A percentile compares a stretch with the other conserved stretches of the same genome.
These are phyloP conservation scores for Suillus ampliporus DNA, from an alignment of 768 basidiomycete genomes.

Conservation along the genomic window DNA sequence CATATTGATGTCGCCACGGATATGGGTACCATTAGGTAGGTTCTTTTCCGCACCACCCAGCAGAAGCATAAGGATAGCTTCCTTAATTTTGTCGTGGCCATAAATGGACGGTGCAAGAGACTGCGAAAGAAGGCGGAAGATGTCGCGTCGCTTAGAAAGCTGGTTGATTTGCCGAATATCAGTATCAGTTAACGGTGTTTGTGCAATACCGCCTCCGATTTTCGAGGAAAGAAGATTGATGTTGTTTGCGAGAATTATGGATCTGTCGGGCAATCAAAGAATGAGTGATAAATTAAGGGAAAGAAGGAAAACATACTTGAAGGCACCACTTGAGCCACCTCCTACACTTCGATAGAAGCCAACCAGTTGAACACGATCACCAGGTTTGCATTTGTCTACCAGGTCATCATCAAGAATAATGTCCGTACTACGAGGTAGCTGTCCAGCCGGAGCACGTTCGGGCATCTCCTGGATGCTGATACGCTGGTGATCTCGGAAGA, in stretches of 20 bases:
- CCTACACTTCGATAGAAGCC: slow-evolving; percentile 95
- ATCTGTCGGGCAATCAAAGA: slow-evolving; percentile 53
- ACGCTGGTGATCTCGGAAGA: slow-evolving; percentile 95
- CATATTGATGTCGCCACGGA: slow-evolving; percentile 98
- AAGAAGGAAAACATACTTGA: slow-evolving; percentile 66
- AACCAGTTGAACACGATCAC: slow-evolving; percentile 95
- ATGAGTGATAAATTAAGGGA: slow-evolving; percentile 20
- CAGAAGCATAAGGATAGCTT: slow-evolving; percentile 88
- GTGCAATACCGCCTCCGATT: slow-evolving; percentile 93
- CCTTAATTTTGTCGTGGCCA: slow-evolving; percentile 95
- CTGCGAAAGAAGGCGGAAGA: slow-evolving; percentile 87
- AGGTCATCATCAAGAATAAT: slow-evolving; percentile 96
- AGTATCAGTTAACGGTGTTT: slow-evolving; percentile 87
- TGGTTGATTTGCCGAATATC: slow-evolving; percentile 98
- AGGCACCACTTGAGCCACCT: slow-evolving; percentile 88
- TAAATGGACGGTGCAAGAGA: slow-evolving; percentile 98
- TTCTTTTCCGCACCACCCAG: slow-evolving; percentile 99
- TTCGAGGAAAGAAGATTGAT: slow-evolving; percentile 94
- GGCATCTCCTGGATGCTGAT: slow-evolving; percentile 99
- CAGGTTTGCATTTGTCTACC: slow-evolving; percentile 97
- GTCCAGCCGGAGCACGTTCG: slow-evolving; percentile 96
- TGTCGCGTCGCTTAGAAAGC: slow-evolving; percentile 83
- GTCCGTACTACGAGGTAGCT: slow-evolving; percentile 94
- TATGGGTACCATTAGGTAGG: slow-evolving; percentile 95
- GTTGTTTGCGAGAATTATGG: slow-evolving; percentile 92